Evolutionary conservation across 1,284 basidiomycete species (phyloP), one percentile per base, ranked within the genome.

Genomic region (Wolfiporia cocos): DNA sequence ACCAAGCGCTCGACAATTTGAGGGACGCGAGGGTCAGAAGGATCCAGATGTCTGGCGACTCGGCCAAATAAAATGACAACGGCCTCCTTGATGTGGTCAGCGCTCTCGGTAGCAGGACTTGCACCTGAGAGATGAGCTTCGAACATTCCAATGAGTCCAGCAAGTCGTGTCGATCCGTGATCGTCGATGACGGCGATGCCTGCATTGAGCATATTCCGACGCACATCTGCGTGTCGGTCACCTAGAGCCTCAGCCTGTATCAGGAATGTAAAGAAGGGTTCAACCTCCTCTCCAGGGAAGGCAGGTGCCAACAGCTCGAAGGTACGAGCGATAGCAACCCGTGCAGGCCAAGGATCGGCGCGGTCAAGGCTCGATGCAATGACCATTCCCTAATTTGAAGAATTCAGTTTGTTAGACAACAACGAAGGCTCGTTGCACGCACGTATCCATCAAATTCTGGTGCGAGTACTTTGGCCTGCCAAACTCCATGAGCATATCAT

Each of bases 11-110:
- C 84, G 7, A 98, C 86, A 47, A 98, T 90, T n/a, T 68, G 64
- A 0, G 88, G 85, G 34, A 96, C 79, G 1, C 92, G 81, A 11
- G 70, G 48, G 60, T 96, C 92, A 1, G 76, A 75, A 5, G 81
- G 65, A 32, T 88, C 80, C 26, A 99, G 73, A 65, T 99, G 94
- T 17, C 88, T 75, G 6, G 95, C 96, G 3, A 94, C 80, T 21
- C 94, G 85, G 49, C 96, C 96, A 50, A 98, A 91, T 12, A 99
- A 73, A 55, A 99, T 92, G 46, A 99, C 89, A 2, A 95, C 84
- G 0, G 93, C 92, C 59, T 99, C 95, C 52, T 95, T 92, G 64
- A 97, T 88, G 49, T 84, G 80, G 63, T 97, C 93, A 3, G 79
- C 79, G 0, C 80, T 76, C 55, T 92, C 87, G 15, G 78, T 83